Percentiles rank a stretch among this genome's conserved stretches.
These are phyloP conservation scores for Colletotrichum chlorophyti DNA, from an alignment of 2,329 filamentous ascomycete species.

Conservation along the genomic window DNA sequence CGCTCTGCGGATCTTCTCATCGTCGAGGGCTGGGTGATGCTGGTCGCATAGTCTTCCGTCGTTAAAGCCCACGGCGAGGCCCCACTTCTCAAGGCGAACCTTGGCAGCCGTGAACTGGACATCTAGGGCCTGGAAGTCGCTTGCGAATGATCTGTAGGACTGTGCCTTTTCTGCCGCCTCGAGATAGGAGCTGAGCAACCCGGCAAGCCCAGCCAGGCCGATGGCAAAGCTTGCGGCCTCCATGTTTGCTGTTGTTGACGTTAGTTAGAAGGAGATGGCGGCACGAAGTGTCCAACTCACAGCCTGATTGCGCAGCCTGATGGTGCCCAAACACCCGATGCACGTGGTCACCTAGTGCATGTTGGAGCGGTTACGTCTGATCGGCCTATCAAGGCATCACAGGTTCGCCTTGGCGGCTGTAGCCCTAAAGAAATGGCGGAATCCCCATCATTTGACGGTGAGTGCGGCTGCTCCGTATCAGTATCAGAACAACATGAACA, in stretches of 20 bases:
- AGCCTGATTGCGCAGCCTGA: too few relatives aligned
- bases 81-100: conserved; percentile 31
- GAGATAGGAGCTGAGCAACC: conserved; percentile 31
- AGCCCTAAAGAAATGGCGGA: too few relatives aligned
- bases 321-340: too few relatives aligned
- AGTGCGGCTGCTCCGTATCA: too few relatives aligned
- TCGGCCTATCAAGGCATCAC: too few relatives aligned
- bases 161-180: conserved; percentile 28
- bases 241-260: conserved; percentile 24
- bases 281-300: too few relatives aligned
- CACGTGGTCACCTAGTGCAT: too few relatives aligned
- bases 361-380: too few relatives aligned
- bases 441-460: too few relatives aligned
- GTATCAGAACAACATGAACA: too few relatives aligned
- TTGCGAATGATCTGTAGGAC: conserved; percentile 10
- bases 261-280: too few relatives aligned
- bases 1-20: not conserved
- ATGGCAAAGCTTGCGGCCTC: conserved; percentile 26
- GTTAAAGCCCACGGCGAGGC: conserved; percentile 27
- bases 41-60: not conserved
- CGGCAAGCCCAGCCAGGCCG: conserved; percentile 22
- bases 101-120: conserved; percentile 22
- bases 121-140: conserved; percentile 18
- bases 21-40: conserved; percentile 16
- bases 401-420: too few relatives aligned